Conservation (phyloP, 129 eudicot genomes). For the Helianthus tuberosus region DNA sequence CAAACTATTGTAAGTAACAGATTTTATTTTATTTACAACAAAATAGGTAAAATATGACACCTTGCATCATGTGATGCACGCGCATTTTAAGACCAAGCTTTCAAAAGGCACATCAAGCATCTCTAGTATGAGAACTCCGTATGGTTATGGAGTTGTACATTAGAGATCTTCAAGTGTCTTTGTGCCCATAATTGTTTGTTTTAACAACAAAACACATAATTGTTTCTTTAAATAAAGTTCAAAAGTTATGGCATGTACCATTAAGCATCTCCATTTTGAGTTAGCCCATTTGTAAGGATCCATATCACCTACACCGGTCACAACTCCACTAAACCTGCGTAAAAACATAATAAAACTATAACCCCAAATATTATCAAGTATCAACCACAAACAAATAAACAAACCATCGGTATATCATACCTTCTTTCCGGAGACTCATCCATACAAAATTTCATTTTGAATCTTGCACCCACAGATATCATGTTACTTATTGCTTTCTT, state of each 20-base stretch:
- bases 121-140: not conserved
- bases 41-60: no score
- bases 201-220: not conserved
- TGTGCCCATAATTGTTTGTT: not conserved
- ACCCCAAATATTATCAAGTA: conserved; percentile 1
- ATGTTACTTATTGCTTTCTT: conserved; percentile 49
- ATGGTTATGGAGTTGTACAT: not conserved
- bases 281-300: conserved; percentile 86
- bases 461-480: conserved; percentile 72
- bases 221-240: conserved; percentile 3
- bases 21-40: no score
- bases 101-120: not conserved
- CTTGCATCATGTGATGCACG: no score
- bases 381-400: conserved; percentile 1
- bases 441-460: conserved; percentile 77
- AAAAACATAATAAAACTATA: not conserved
- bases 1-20: no score
- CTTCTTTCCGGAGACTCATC: conserved; percentile 96
- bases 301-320: conserved; percentile 73
- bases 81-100: no score
- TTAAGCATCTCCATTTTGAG: conserved; percentile 93
- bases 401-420: conserved; percentile 30
- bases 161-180: not conserved
- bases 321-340: conserved; percentile 83
- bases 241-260: conserved; percentile 37